Conservation (phyloP, 2,329 filamentous ascomycete genomes). For the Helotiales sp. region DNA sequence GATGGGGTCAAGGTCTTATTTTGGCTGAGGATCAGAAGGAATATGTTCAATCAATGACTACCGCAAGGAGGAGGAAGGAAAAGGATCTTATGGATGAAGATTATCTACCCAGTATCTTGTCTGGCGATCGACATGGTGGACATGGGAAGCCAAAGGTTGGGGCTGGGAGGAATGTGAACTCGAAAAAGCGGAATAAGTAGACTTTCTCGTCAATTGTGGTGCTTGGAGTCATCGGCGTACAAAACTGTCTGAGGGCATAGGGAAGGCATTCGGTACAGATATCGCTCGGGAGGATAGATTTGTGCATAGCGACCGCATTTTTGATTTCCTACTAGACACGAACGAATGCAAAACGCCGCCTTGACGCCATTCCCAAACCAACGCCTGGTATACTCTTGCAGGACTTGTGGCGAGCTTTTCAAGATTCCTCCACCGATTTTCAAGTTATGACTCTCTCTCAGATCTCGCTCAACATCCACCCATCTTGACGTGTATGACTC, state of each 20-base stretch:
- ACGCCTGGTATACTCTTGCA: conserved; percentile 25
- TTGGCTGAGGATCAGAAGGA: conserved; percentile 96
- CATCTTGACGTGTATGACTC: no score
- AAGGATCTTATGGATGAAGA: conserved; percentile 94
- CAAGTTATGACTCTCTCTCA: not conserved
- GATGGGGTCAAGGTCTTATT: conserved; percentile 83
- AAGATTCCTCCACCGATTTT: not conserved
- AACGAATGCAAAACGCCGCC: conserved; percentile 10
- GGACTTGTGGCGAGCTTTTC: conserved; percentile 5
- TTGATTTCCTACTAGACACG: conserved; percentile 17
- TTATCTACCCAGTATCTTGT: conserved; percentile 82
- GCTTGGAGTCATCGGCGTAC: not conserved
- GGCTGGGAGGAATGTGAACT: conserved; percentile 84
- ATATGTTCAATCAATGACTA: conserved; percentile 64
- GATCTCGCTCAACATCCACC: no score
- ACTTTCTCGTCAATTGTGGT: not conserved
- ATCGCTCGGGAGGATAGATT: conserved; percentile 4
- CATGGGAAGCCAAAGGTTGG: conserved; percentile 76
- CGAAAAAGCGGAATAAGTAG: conserved; percentile 62
- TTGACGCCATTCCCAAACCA: conserved; percentile 19
- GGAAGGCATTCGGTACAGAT: conserved; percentile 13
- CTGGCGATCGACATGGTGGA: conserved; percentile 67
- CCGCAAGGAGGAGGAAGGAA: conserved; percentile 66
- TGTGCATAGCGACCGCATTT: conserved; percentile 16
- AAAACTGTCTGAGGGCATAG: conserved; percentile 3